Conservation (phyloP, 805 yeast genomes). For the Starmerella sp. region DNA sequence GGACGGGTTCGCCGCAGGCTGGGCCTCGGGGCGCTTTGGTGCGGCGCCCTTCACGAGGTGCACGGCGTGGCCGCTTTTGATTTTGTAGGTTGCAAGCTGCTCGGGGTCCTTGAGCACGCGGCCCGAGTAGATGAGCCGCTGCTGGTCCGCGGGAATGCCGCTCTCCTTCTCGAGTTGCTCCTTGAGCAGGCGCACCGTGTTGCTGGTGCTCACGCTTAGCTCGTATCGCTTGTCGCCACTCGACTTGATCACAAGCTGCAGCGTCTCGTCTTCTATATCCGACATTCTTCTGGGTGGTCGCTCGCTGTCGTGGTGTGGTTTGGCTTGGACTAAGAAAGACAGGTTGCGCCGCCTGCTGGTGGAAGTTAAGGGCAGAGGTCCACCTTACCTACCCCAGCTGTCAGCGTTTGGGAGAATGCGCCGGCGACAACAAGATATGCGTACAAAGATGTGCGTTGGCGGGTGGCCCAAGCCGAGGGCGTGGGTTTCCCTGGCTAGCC, state of each 20-base stretch:
- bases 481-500: background rate
- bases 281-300: background rate
- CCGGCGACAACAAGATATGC: background rate
- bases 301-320: background rate
- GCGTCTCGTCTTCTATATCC: constrained; percentile 7
- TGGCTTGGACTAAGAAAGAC: background rate
- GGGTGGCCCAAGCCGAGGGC: background rate
- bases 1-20: constrained; percentile 24
- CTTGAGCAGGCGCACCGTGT: constrained; percentile 61
- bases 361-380: background rate
- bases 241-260: constrained; percentile 20
- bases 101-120: constrained; percentile 81
- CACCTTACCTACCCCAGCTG: background rate
- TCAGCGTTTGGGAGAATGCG: background rate
- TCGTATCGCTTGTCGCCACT: constrained; percentile 75
- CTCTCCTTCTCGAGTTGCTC: constrained; percentile 47
- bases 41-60: constrained; percentile 68
- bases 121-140: constrained; percentile 86
- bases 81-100: constrained; percentile 60
- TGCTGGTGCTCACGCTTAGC: constrained; percentile 41
- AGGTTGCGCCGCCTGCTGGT: background rate
- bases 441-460: background rate
- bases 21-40: constrained; percentile 18
- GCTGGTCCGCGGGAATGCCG: constrained; percentile 63
- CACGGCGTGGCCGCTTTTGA: constrained; percentile 75